These are phyloP conservation scores for Boletus sp. DNA, from an alignment of 1,284 basidiomycete species.

Conservation along the genomic window DNA sequence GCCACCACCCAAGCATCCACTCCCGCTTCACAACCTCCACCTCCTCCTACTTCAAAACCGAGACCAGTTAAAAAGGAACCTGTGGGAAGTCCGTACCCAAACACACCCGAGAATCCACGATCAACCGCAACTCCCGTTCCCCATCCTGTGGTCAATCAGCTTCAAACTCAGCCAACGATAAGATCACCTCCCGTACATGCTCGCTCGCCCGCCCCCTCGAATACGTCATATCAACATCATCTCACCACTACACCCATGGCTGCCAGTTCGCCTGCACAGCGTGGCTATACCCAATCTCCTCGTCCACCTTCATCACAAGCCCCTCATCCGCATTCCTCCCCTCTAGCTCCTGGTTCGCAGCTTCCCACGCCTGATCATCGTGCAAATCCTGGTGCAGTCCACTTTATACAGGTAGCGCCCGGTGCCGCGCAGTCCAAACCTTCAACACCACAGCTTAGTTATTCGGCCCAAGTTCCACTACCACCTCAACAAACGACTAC, in stretches of 20 bases:
- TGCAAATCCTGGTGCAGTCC: conserved; percentile 26
- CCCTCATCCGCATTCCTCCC: conserved; percentile 30
- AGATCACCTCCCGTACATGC: conserved; percentile 31
- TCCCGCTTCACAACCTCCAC: conserved; percentile 22
- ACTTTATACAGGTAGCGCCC: conserved; percentile 31
- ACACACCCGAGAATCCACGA: conserved; percentile 29
- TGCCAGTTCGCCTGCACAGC: conserved; percentile 29
- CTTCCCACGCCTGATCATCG: conserved; percentile 31
- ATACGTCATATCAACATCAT: conserved; percentile 23
- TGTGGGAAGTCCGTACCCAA: conserved; percentile 24
- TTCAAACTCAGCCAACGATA: conserved; percentile 27
- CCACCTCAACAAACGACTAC: conserved; percentile 18
- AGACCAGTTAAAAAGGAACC: conserved; percentile 31
- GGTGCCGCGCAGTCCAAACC: conserved; percentile 26
- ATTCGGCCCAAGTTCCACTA: conserved; percentile 17
- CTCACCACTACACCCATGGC: conserved; percentile 19
- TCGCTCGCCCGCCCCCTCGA: conserved; percentile 27
- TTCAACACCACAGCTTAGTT: conserved; percentile 28
- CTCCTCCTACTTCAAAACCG: conserved; percentile 23
- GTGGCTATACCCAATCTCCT: conserved; percentile 34
- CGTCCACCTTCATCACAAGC: conserved; percentile 33
- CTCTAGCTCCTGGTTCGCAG: conserved; percentile 29
- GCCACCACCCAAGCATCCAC: conserved; percentile 16
- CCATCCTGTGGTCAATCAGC: conserved; percentile 33
- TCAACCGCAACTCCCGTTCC: conserved; percentile 31